These are phyloP conservation scores for Colletotrichum tabaci DNA, from an alignment of 2,329 filamentous ascomycete genomes.

Conservation along the genomic window DNA sequence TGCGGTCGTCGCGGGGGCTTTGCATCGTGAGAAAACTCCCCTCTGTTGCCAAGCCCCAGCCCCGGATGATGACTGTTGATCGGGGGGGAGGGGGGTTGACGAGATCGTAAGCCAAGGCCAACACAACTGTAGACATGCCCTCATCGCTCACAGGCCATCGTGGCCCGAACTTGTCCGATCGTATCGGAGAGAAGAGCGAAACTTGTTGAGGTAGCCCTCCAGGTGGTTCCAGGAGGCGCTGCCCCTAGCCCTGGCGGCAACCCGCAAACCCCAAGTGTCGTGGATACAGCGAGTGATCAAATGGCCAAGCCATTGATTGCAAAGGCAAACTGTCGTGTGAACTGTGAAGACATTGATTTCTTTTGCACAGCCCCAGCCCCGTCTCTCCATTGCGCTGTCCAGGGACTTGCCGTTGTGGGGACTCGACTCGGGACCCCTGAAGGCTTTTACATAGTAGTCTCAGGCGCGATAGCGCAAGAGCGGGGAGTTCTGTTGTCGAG, in stretches of 20 bases:
- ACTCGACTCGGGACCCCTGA: constrained; percentile 23
- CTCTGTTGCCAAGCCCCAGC: constrained; percentile 22
- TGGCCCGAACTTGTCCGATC: constrained; percentile 2
- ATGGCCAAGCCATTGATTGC: constrained; percentile 14
- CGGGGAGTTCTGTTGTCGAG: constrained; percentile 21
- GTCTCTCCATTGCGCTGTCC: constrained; percentile 17
- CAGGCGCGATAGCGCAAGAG: constrained; percentile 31
- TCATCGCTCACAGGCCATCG: neutral
- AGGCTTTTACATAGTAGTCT: neutral
- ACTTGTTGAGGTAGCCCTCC: constrained; percentile 2
- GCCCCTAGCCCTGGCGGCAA: constrained; percentile 17
- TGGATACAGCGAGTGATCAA: constrained; percentile 33
- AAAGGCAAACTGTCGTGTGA: constrained; percentile 17
- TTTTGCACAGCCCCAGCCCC: constrained; percentile 32
- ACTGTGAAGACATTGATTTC: constrained; percentile 2
- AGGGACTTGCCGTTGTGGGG: constrained; percentile 19
- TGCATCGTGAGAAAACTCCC: constrained; percentile 1
- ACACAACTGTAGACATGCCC: constrained; percentile 5
- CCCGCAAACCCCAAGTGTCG: constrained; percentile 25
- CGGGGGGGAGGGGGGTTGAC: neutral
- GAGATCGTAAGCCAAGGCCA: constrained; percentile 29
- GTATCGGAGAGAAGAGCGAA: constrained; percentile 16
- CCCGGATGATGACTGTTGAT: neutral
- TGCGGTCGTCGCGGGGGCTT: constrained; percentile 29
- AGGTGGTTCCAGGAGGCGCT: constrained; percentile 25